These are phyloP conservation scores for Paecilomyces sp. DNA, from an alignment of 2,329 filamentous ascomycete genomes.

Conservation along the genomic window DNA sequence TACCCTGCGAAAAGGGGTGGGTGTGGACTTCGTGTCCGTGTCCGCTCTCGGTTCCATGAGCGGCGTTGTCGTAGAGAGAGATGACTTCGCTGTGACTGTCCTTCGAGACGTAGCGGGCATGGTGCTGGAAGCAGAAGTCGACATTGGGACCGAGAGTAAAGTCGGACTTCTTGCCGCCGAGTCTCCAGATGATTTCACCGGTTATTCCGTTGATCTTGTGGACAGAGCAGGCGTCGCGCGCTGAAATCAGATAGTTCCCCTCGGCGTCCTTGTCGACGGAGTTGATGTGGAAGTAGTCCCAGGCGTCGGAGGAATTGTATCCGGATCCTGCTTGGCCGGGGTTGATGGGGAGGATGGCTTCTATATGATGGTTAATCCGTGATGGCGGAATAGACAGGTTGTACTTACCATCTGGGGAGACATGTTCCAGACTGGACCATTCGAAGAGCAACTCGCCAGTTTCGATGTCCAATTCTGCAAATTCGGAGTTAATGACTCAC, in stretches of 20 bases:
- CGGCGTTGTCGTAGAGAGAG: constrained; percentile 50
- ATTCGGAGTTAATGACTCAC: not conserved
- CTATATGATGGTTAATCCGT: constrained; percentile 15
- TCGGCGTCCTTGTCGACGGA: constrained; percentile 32
- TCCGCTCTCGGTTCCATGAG: constrained; percentile 25
- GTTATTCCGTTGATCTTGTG: constrained; percentile 43
- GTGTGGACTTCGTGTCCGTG: constrained; percentile 25
- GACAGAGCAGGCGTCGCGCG: constrained; percentile 38
- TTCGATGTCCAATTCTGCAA: constrained; percentile 38
- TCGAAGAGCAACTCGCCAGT: constrained; percentile 52
- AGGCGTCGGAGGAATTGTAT: constrained; percentile 33
- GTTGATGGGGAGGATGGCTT: constrained; percentile 41
- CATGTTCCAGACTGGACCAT: constrained; percentile 52
- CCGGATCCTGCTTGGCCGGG: constrained; percentile 37
- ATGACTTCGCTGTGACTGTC: constrained; percentile 43
- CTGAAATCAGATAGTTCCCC: constrained; percentile 44
- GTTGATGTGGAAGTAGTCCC: constrained; percentile 49
- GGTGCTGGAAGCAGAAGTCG: constrained; percentile 45
- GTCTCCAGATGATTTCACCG: constrained; percentile 42
- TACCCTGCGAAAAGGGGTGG: constrained; percentile 37
- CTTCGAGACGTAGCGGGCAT: constrained; percentile 42
- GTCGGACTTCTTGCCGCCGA: constrained; percentile 39
- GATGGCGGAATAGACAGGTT: constrained; percentile 5
- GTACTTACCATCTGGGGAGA: constrained; percentile 42
- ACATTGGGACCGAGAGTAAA: constrained; percentile 38